A percentile compares a stretch with the other conserved stretches of the same genome.
Conservation (phyloP, 2,329 filamentous ascomycete genomes). For the Pseudohalonectria lignicola region DNA sequence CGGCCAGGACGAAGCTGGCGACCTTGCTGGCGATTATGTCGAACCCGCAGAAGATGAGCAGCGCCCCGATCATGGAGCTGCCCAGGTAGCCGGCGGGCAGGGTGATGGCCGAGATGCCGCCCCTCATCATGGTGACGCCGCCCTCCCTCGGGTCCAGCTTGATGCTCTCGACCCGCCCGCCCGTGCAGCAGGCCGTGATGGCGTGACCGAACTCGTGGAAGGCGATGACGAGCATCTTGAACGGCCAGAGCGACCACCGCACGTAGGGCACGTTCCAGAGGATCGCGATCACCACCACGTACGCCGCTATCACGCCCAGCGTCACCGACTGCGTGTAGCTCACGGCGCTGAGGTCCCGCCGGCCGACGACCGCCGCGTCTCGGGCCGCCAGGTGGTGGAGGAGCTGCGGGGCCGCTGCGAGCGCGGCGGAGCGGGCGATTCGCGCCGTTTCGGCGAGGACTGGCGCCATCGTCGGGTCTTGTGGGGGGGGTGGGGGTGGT, state of each 20-base stretch:
- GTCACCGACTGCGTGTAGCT: conserved; percentile 62
- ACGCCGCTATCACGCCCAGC: conserved; percentile 48
- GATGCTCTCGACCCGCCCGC: conserved; percentile 49
- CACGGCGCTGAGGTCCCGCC: conserved; percentile 37
- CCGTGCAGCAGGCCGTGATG: conserved; percentile 59
- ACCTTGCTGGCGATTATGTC: conserved; percentile 72
- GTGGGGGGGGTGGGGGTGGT: no score
- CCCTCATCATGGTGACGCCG: conserved; percentile 67
- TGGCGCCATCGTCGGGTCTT: no score
- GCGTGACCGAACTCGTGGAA: conserved; percentile 77
- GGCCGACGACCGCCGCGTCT: background rate
- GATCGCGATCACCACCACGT: conserved; percentile 59
- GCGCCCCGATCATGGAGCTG: conserved; percentile 63
- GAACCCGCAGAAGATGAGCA: conserved; percentile 72
- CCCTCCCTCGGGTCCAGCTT: conserved; percentile 66
- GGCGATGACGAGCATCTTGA: conserved; percentile 80
- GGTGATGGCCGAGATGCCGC: conserved; percentile 59
- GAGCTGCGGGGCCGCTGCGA: conserved; percentile 18
- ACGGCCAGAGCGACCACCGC: conserved; percentile 66
- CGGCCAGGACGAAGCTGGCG: conserved; percentile 61
- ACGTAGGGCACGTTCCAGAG: conserved; percentile 73
- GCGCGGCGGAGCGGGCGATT: conserved; percentile 1
- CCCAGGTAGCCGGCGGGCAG: conserved; percentile 71
- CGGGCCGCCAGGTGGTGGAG: conserved; percentile 18
- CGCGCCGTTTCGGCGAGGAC: background rate